Percentiles rank a stretch among this genome's conserved stretches.
These are phyloP conservation scores for Solanum paucissectum DNA, from an alignment of 257 asterid species.

Conservation along the genomic window DNA sequence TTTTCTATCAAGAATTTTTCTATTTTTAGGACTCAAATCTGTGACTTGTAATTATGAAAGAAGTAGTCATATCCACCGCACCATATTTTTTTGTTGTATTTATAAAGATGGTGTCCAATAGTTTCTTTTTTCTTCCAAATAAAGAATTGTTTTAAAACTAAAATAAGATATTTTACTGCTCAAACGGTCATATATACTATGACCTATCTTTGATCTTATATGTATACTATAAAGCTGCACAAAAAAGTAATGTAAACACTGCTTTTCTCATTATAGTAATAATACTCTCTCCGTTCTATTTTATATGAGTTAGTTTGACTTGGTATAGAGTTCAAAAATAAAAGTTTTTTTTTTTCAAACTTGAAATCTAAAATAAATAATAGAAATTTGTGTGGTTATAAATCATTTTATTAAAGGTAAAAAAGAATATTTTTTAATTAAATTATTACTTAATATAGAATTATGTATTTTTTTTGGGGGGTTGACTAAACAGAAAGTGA, in stretches of 20 bases:
- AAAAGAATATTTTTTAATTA: too few relatives aligned
- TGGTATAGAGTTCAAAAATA: accelerated
- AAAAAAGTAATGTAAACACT: neutral
- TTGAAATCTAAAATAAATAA: too few relatives aligned
- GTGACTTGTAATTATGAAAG: neutral
- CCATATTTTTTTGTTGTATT: neutral
- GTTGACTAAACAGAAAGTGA: too few relatives aligned
- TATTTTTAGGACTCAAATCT: too few relatives aligned
- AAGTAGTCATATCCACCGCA: accelerated
- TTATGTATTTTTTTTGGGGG: too few relatives aligned
- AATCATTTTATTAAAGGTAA: too few relatives aligned
- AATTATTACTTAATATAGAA: too few relatives aligned
- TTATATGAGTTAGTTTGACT: too few relatives aligned
- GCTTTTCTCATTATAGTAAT: neutral
- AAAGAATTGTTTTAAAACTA: neutral
- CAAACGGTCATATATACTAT: neutral
- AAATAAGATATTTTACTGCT: neutral
- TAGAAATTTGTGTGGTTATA: too few relatives aligned
- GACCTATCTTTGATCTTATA: neutral
- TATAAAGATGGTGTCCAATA: neutral
- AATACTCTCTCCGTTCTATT: too few relatives aligned
- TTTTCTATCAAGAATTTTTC: neutral
- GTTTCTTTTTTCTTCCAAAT: neutral
- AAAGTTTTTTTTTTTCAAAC: too few relatives aligned
- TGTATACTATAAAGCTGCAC: neutral